Evolutionary conservation across 371 early-diverging fungal genomes (phyloP), one percentile per base, ranked within the genome.

Genomic region (Cokeromyces recurvatus): DNA sequence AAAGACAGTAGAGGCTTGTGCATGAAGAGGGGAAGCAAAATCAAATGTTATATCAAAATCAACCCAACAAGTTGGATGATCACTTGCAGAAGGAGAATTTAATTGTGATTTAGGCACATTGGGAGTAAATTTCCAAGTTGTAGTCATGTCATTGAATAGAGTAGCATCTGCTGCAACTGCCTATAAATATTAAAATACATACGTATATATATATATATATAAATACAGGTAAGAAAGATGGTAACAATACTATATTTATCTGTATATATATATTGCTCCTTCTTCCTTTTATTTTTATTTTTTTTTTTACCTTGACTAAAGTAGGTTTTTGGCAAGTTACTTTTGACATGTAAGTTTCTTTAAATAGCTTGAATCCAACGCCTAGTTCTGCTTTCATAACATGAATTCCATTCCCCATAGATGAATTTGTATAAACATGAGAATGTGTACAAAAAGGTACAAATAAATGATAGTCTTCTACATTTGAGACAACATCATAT

Each of bases 381-480:
- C 77, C 81, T 7, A 92, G 63, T 46, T 87, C 87, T 5, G 89
- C 92, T 9, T 76, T 59, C 73, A 85, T 70, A 0, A 77, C 48
- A 17, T 27, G 21, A 10, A 48, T 41, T 11, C 41, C 32, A 10
- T 59, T 43, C 14, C 16, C 46, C 11, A 51, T 25, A 9, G 39
- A 38, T 17, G 40, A 58, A 5, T 64, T 54, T 3, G 70, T 59
- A 11, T 82, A 73, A 27, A 89, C 81, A 34, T 57, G 51, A 9
- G 90, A 86, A 48, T 69, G 53, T 8, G 74, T 78, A 59, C 92
- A 92, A 65, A 81, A 90, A 4, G 91, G 92, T 12, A 92, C 72
- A 62, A 90, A 92, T 4, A 62, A 51, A n/a, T 76, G 51, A 55
- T 92, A 92, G 25, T 86, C 67, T 32, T 82, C 69, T 4, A 92